Base-by-base conservation (phyloP, 768 basidiomycete genomes). In the Clavaria fumosa region DNA sequence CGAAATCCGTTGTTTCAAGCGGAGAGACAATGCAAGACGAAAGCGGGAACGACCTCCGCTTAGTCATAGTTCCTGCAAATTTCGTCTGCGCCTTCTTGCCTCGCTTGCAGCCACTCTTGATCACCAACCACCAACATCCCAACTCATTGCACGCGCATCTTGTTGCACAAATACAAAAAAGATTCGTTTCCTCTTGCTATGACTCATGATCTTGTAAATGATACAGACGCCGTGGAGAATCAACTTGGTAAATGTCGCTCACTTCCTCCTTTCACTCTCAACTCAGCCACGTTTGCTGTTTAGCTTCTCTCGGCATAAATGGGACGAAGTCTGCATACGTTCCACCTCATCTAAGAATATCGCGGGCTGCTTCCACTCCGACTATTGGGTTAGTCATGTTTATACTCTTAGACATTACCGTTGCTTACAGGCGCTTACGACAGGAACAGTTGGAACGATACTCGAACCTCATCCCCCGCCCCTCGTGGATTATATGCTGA, bases 121-220 rank as follows among this genome's bases (percentile, higher is more conserved):
- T n/a, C n/a, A n/a, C n/a, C n/a, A n/a, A 51, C 51, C 49, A 44
- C 48, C 50, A 53, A 45, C 53, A 51, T 53, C 51, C 41, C 45
- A 38, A 40, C 44, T 40, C 42, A 18, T 42, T 43, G 40, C 40
- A 36, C 47, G 42, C 39, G 43, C 45, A 42, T 43, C 46, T 5
- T 20, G 34, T 48, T 48, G n/a, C 45, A 44, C 35, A 30, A 34
- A 35, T 23, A 42, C 40, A 50, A 39, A 43, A 48, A 50, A 48
- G 48, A 38, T 45, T 34, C 24, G 21, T 43, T 44, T 39, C 26
- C 31, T 37, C 40, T 32, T 63, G 67, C 78, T 82, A 85, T 85
- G 82, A 76, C 80, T 66, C 84, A 84, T 85, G 82, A 79, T 73
- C 72, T 74, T 69, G 73, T 82, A 79, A 82, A 84, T 63, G 75